These are phyloP conservation scores for Jamesozyma lodderae DNA, from an alignment of 805 yeast species.

Conservation along the genomic window DNA sequence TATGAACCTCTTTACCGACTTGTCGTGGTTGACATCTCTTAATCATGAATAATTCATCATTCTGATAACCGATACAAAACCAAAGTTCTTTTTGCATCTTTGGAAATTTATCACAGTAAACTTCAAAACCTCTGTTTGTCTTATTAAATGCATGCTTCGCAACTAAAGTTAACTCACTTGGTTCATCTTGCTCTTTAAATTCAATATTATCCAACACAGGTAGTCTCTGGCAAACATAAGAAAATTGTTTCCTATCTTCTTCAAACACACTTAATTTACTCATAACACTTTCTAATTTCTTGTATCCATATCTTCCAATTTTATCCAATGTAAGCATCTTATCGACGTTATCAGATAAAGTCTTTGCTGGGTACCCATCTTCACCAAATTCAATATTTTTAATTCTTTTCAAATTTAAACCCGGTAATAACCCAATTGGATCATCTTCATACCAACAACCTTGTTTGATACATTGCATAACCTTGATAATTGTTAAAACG, in stretches of 20 bases:
- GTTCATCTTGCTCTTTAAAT: constrained; percentile 31
- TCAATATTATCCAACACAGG: constrained; percentile 48
- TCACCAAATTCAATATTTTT: constrained; percentile 14
- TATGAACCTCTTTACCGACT: constrained; percentile 22
- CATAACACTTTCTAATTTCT: constrained; percentile 19
- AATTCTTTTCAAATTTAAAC: constrained; percentile 31
- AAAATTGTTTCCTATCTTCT: constrained; percentile 40
- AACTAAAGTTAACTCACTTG: constrained; percentile 34
- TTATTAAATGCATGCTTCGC: constrained; percentile 45
- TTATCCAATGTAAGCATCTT: constrained; percentile 28
- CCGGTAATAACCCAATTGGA: constrained; percentile 40
- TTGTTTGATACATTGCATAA: constrained; percentile 85
- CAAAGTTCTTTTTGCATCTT: constrained; percentile 89
- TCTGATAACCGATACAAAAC: constrained; percentile 58
- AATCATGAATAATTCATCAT: constrained; percentile 49
- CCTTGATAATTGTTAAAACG: constrained; percentile 49
- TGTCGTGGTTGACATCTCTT: constrained; percentile 66
- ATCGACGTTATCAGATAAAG: background rate
- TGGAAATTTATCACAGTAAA: constrained; percentile 75
- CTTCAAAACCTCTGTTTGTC: constrained; percentile 48
- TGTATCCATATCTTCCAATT: constrained; percentile 36
- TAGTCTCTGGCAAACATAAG: constrained; percentile 43
- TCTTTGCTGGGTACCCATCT: constrained; percentile 12
- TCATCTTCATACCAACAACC: constrained; percentile 79
- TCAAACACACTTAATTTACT: constrained; percentile 32